Conservation (phyloP, 495 filamentous ascomycete species). For the Aspergillus cavernicola region DNA sequence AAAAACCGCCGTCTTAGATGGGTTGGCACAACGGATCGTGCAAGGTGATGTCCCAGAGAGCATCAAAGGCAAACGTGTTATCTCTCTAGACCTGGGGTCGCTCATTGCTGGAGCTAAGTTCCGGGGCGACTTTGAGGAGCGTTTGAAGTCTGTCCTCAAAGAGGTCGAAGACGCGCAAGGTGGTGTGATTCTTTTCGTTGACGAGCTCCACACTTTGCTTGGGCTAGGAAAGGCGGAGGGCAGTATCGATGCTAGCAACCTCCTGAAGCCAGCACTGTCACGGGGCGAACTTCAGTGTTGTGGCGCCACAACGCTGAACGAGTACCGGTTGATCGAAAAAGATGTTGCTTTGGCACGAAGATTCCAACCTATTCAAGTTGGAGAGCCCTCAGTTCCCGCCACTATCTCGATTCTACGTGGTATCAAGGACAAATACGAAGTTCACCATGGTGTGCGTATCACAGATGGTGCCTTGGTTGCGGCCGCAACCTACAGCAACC, state of each 20-base stretch:
- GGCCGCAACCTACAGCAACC: conserved; percentile 86
- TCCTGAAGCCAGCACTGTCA: conserved; percentile 90
- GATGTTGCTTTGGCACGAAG: conserved; percentile 88
- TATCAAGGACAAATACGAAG: conserved; percentile 95
- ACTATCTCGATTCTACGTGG: conserved; percentile 94
- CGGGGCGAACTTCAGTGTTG: conserved; percentile 92
- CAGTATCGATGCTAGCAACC: conserved; percentile 92
- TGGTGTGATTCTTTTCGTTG: conserved; percentile 88
- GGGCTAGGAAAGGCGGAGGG: conserved; percentile 94
- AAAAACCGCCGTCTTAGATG: conserved; percentile 93
- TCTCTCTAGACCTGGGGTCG: conserved; percentile 81
- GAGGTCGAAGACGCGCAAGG: conserved; percentile 89
- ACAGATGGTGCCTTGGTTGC: conserved; percentile 90
- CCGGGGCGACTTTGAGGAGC: conserved; percentile 92
- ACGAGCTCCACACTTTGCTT: conserved; percentile 88
- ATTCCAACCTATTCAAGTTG: conserved; percentile 89
- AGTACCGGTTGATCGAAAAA: conserved; percentile 92
- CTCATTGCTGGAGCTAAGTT: conserved; percentile 96
- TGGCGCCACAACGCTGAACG: conserved; percentile 87
- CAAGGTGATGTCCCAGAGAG: conserved; percentile 92
- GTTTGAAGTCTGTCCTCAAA: conserved; percentile 83
- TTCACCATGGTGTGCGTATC: conserved; percentile 89
- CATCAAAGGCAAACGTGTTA: conserved; percentile 89
- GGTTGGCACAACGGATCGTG: conserved; percentile 86
- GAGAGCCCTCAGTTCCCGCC: conserved; percentile 84